Conservation (phyloP, 2,329 filamentous ascomycete species). For the Massarina eburnea region DNA sequence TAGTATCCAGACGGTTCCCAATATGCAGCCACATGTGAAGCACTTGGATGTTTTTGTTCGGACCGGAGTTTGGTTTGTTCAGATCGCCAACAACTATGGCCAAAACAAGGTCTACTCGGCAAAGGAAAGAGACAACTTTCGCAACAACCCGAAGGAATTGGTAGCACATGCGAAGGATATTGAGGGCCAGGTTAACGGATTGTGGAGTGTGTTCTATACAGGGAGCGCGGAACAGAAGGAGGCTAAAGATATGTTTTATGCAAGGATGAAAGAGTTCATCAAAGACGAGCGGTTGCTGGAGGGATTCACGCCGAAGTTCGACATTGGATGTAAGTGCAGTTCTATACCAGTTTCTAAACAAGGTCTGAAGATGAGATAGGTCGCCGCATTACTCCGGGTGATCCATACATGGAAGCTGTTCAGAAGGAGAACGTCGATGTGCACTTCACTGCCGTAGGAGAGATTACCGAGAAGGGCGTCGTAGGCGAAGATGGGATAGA, state of each 20-base stretch:
- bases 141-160: conserved; percentile 45
- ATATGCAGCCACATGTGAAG: conserved; percentile 50
- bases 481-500: conserved; percentile 48
- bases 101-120: conserved; percentile 49
- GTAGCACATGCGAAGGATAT: conserved; percentile 50
- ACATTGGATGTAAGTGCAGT: conserved; percentile 44
- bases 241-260: conserved; percentile 42
- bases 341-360: no score
- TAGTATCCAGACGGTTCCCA: conserved; percentile 51
- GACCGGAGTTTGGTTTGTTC: conserved; percentile 48
- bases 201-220: conserved; percentile 52
- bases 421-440: conserved; percentile 55
- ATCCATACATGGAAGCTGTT: conserved; percentile 55
- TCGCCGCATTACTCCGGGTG: conserved; percentile 51
- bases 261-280: conserved; percentile 54
- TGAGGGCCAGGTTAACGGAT: conserved; percentile 50
- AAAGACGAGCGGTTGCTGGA: conserved; percentile 54
- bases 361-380: conserved; percentile 15
- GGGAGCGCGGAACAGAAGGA: conserved; percentile 45
- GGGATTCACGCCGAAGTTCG: conserved; percentile 51
- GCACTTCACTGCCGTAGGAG: conserved; percentile 50
- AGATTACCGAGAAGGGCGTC: conserved; percentile 50
- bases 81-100: conserved; percentile 51
- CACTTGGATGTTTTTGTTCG: conserved; percentile 52
- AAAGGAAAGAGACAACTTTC: conserved; percentile 47